These are phyloP conservation scores for Ustilago shanxiensis DNA, from an alignment of 1,284 basidiomycete genomes.

Conservation along the genomic window DNA sequence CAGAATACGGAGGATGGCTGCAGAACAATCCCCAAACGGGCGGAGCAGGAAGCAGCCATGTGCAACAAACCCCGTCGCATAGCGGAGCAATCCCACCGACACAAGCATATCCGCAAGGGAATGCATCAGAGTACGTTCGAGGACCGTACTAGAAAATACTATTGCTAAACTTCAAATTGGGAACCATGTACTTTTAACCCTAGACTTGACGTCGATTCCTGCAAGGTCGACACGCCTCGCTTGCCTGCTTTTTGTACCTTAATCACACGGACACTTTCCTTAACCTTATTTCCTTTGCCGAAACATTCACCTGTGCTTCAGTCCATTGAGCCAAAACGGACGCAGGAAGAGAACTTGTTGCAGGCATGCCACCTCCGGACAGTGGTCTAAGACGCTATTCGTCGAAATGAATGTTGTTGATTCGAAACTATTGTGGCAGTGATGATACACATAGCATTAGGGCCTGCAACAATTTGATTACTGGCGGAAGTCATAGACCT, in stretches of 20 bases:
- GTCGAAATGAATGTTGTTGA: not conserved
- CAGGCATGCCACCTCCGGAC: too few species aligned
- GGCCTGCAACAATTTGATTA: not conserved
- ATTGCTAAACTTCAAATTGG: not conserved
- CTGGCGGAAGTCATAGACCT: conserved; percentile 61
- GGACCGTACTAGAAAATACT: not conserved
- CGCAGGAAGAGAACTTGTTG: too few species aligned
- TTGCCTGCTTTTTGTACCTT: conserved; percentile 2
- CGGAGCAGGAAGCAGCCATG: not conserved
- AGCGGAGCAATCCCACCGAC: not conserved
- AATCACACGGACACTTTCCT: conserved; percentile 1
- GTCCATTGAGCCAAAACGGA: not conserved
- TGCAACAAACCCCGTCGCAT: not conserved
- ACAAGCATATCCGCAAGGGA: not conserved
- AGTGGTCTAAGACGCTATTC: too few species aligned
- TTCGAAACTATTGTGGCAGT: not conserved
- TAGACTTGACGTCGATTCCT: not conserved
- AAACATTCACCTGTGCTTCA: not conserved
- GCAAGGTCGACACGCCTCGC: not conserved
- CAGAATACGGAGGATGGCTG: conserved; percentile 56
- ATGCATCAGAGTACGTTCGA: conserved; percentile 2
- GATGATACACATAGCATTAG: not conserved
- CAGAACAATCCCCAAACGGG: conserved; percentile 4
- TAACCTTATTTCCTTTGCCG: not conserved
- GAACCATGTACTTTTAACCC: not conserved